Percentiles rank a stretch among this genome's conserved stretches.
These are phyloP conservation scores for Nakaseomyces glabratus DNA, from an alignment of 1,139 yeast genomes.

Conservation along the genomic window DNA sequence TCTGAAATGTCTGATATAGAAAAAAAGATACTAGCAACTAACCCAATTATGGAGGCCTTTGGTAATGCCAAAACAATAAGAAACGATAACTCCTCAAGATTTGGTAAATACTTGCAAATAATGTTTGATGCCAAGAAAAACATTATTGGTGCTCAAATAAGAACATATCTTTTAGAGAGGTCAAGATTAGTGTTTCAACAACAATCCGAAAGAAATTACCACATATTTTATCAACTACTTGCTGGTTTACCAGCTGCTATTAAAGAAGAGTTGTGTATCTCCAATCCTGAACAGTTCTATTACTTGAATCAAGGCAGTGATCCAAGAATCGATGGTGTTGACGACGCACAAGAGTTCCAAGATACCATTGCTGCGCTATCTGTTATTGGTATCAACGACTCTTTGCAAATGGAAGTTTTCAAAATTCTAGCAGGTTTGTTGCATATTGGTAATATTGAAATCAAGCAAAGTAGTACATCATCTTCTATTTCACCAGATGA, in stretches of 20 bases:
- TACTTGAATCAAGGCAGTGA: constrained; percentile 91
- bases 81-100: constrained; percentile 94
- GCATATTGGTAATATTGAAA: constrained; percentile 89
- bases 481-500: constrained; percentile 82
- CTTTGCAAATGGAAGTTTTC: constrained; percentile 62
- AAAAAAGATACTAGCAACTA: constrained; percentile 91
- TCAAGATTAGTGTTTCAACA: constrained; percentile 96
- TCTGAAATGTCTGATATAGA: constrained; percentile 86
- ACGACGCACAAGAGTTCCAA: constrained; percentile 71
- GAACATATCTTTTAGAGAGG: constrained; percentile 89
- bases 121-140: constrained; percentile 51
- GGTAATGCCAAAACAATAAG: constrained; percentile 98
- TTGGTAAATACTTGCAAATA: constrained; percentile 92
- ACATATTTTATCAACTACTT: constrained; percentile 86
- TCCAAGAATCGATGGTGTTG: constrained; percentile 65
- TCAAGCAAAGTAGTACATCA: constrained; percentile 78
- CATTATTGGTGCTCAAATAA: constrained; percentile 88
- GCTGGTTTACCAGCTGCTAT: constrained; percentile 65
- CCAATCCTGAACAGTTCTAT: constrained; percentile 57
- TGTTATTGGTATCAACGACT: constrained; percentile 64
- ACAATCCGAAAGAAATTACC: constrained; percentile 84
- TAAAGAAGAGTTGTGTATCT: constrained; percentile 51
- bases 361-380: constrained; percentile 70
- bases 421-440: constrained; percentile 79
- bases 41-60: constrained; percentile 98